Evolutionary conservation across 2,329 filamentous ascomycete genomes (phyloP).

Genomic region (Ophiostoma triangulosporum): DNA sequence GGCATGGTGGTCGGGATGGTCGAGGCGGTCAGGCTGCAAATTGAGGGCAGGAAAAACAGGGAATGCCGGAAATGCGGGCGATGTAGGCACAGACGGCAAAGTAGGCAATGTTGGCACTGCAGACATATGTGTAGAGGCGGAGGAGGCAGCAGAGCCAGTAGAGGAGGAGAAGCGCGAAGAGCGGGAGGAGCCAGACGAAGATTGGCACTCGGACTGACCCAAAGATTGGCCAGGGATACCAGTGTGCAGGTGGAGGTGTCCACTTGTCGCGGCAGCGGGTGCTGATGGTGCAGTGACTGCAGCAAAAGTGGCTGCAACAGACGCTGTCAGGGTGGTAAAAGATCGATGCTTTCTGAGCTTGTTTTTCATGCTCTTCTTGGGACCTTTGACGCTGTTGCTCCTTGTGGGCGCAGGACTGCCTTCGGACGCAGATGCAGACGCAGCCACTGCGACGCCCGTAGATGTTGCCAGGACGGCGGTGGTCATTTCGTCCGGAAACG

Average conservation of each 20-base stretch:
- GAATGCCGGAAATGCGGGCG: slow-evolving; percentile 1
- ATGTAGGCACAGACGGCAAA: slow-evolving; percentile 1
- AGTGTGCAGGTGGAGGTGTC: slow-evolving; percentile 6
- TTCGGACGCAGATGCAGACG: slow-evolving; percentile 3
- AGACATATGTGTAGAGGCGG: background rate
- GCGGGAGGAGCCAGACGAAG: background rate
- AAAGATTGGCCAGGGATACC: slow-evolving; percentile 3
- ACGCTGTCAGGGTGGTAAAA: background rate
- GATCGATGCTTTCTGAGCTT: background rate
- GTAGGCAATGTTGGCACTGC: background rate
- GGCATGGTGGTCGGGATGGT: slow-evolving; percentile 1
- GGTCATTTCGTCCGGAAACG: slow-evolving; percentile 9
- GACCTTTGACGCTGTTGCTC: background rate
- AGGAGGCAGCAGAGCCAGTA: background rate
- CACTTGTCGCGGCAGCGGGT: slow-evolving; percentile 2
- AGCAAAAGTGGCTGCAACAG: slow-evolving; percentile 2
- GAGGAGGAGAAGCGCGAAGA: background rate
- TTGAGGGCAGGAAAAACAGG: slow-evolving; percentile 5
- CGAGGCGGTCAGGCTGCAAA: slow-evolving; percentile 1
- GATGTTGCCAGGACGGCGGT: slow-evolving; percentile 1
- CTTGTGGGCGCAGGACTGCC: background rate
- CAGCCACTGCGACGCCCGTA: background rate
- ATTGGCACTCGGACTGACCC: background rate
- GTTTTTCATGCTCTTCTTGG: background rate
- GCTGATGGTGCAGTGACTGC: background rate